These are phyloP conservation scores for Brasenia schreberi DNA, from an alignment of 164 flowering plant genomes.

Conservation along the genomic window DNA sequence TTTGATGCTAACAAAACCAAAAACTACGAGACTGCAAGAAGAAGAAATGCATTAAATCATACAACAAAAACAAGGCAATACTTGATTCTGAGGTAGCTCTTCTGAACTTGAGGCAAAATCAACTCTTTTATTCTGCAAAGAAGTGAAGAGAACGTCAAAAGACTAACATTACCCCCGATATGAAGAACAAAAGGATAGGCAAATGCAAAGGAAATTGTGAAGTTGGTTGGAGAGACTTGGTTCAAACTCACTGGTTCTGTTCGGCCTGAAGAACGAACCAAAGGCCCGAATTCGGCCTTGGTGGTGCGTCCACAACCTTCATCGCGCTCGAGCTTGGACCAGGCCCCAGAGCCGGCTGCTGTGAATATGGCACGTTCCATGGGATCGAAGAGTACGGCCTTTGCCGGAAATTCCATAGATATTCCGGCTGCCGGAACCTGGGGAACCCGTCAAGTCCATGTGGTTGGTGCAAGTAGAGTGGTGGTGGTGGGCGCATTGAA, in stretches of 20 bases:
- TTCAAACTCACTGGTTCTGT: slow-evolving; percentile 54
- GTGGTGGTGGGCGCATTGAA: slow-evolving; percentile 6
- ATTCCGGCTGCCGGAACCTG: slow-evolving; percentile 20
- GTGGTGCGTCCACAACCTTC: slow-evolving; percentile 51
- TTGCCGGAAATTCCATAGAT: slow-evolving; percentile 29
- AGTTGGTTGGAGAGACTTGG: background rate
- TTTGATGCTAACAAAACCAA: background rate
- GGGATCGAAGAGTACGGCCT: slow-evolving; percentile 12
- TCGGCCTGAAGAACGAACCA: slow-evolving; percentile 90
- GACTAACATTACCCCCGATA: background rate
- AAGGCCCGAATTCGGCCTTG: slow-evolving; percentile 64
- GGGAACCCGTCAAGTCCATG: background rate
- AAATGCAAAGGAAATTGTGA: background rate
- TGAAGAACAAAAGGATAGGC: background rate
- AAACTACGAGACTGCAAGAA: background rate
- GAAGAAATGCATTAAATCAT: background rate
- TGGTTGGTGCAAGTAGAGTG: slow-evolving; percentile 25
- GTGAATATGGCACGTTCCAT: background rate
- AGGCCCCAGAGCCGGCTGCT: slow-evolving; percentile 10
- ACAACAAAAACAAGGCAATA: slow-evolving; percentile 10
- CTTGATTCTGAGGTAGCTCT: slow-evolving; percentile 93
- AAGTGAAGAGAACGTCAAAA: background rate
- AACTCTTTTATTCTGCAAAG: slow-evolving; percentile 67
- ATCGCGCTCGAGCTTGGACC: slow-evolving; percentile 27
- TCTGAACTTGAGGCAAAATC: slow-evolving; percentile 81